Percentiles rank a stretch among this genome's conserved stretches.
phyloP scores from a whole-genome alignment of 148 eudicot genomes.

The Camellia sinensis region DNA sequence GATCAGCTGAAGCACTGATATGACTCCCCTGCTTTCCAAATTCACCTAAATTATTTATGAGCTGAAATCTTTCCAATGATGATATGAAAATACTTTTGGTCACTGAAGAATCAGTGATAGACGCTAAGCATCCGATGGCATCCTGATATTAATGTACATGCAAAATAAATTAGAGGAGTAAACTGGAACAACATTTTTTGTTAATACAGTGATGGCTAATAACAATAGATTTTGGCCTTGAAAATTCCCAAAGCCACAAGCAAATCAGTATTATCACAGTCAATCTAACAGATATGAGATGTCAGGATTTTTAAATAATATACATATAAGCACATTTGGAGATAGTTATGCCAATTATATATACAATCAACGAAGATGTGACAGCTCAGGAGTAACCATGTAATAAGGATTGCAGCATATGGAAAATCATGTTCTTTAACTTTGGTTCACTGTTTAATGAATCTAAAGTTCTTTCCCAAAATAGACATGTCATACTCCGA shows the following conservation, averaged over 20 bases:
- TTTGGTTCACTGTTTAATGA: background rate
- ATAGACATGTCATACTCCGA: background rate
- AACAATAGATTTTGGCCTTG: background rate
- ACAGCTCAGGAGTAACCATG: background rate
- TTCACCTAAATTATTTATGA: constrained; percentile 32
- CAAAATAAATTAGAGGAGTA: background rate
- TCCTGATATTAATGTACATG: constrained; percentile 39
- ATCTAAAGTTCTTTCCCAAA: background rate
- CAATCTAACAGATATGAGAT: background rate
- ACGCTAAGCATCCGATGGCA: constrained; percentile 63
- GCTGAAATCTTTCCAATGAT: constrained; percentile 54
- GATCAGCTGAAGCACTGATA: constrained; percentile 29
- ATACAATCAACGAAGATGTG: background rate
- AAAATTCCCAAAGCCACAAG: background rate
- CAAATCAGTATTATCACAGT: background rate
- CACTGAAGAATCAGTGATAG: constrained; percentile 53
- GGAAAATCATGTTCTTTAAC: background rate
- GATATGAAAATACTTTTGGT: constrained; percentile 50
- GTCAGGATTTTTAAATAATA: background rate
- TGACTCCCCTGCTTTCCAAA: constrained; percentile 28
- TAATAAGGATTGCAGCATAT: background rate
- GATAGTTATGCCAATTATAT: background rate
- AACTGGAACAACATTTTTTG: background rate
- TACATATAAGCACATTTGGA: background rate
- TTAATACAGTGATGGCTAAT: background rate